Base-by-base conservation (phyloP, 495 filamentous ascomycete species). In the Penicillium tannophilum region DNA sequence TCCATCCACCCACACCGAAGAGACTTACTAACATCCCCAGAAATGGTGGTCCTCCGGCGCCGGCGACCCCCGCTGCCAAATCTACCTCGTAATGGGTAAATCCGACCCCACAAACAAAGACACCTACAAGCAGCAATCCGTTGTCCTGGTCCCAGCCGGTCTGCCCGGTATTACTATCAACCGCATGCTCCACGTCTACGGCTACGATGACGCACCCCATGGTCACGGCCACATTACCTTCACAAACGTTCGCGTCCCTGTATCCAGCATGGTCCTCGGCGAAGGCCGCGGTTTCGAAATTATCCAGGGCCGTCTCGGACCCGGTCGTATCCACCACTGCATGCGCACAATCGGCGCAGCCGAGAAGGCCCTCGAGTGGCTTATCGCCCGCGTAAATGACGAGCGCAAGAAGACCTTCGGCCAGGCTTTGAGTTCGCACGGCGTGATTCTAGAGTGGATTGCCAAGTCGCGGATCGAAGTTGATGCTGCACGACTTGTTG, bases 1-100 rank as follows among this genome's bases (percentile, higher is more conserved):
- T 14, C 31, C 31, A 11, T 11, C 44, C 33, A 36, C 33, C 33
- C 14, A 41, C n/a, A 55, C 10, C 30, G 1, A 39, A 9, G 23
- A 20, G 16, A 19, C 23, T 31, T 44, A 59, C 53, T 30, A 41
- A 20, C 20, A 39, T 47, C 2, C 19, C n/a, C 62, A 90, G 88
- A 97, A 97, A 90, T 97, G 92, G 92, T 97, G 92, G 92, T 92
- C 88, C 60, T 92, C 88, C 57, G 92, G 92, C 54, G 92, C 92
- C 23, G 92, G 92, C 45, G 92, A 97, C 70, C 91, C 91, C 54
- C 83, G 92, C 63, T 97, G 92, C 79, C 85, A 87, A 70, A 72
- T 96, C 61, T 97, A 96, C 75, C 84, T 97, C 26, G 90, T 95
- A 51, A 94, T 97, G 90, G 92, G 90, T 67, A 96, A 96, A 77